Evolutionary conservation across 2,329 filamentous ascomycete genomes (phyloP).

Genomic region (Hymenoscyphus albidus): DNA sequence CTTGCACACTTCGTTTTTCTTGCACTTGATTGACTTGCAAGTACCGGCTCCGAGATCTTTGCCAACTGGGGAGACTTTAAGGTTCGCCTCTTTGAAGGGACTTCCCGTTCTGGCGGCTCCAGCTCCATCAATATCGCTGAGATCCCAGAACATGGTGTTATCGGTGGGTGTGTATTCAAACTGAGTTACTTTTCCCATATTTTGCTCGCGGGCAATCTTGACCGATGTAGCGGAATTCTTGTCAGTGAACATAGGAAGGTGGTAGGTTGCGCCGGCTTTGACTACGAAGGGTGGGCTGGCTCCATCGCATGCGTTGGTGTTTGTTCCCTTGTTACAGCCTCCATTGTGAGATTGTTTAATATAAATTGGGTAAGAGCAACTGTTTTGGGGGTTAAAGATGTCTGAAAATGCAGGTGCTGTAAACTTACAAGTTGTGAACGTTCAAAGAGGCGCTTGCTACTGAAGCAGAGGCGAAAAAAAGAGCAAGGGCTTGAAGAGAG

Average conservation of each 20-base stretch:
- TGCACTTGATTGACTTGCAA: conserved; percentile 10
- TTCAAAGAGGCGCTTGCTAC: conserved; percentile 1
- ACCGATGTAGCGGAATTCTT: conserved; percentile 6
- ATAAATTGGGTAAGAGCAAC: conserved; percentile 4
- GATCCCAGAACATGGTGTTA: conserved; percentile 13
- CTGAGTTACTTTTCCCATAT: conserved; percentile 10
- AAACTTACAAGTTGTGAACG: conserved; percentile 6
- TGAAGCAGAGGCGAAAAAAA: conserved; percentile 7
- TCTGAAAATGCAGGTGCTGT: neutral
- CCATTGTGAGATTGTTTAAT: conserved; percentile 10
- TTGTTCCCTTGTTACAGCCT: conserved; percentile 9
- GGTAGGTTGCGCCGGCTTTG: neutral
- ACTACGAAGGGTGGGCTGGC: conserved; percentile 4
- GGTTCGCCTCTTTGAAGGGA: conserved; percentile 11
- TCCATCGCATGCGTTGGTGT: conserved; percentile 3
- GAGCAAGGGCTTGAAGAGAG: conserved; percentile 4
- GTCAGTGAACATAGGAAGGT: neutral
- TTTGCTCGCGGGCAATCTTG: conserved; percentile 7
- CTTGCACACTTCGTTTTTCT: conserved; percentile 8
- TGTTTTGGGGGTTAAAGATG: neutral
- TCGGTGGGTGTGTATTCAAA: conserved; percentile 13
- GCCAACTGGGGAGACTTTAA: conserved; percentile 8
- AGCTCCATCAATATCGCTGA: conserved; percentile 13
- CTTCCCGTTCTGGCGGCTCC: conserved; percentile 5
- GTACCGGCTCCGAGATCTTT: neutral